These are phyloP conservation scores for Mycena olivaceomarginata DNA, from an alignment of 768 basidiomycete genomes.

Conservation along the genomic window DNA sequence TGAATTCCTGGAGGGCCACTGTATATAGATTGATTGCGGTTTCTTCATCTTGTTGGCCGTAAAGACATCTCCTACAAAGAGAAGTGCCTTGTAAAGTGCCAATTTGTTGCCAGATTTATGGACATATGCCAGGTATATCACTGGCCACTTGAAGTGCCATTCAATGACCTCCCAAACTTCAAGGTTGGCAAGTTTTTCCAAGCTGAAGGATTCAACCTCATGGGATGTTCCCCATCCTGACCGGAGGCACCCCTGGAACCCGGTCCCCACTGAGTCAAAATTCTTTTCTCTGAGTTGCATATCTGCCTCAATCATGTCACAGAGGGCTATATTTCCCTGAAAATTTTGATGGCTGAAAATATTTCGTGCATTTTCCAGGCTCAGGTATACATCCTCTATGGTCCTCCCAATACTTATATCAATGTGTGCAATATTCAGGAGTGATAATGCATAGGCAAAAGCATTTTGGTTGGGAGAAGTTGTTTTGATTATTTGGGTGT, in stretches of 20 bases:
- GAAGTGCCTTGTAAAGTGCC: not conserved
- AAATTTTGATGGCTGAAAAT: too few species aligned
- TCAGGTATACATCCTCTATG: not conserved
- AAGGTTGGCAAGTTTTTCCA: not conserved
- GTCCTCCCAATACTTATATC: not conserved
- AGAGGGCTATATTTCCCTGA: too few species aligned
- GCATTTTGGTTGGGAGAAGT: not conserved
- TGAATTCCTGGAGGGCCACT: too few species aligned
- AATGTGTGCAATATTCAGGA: not conserved
- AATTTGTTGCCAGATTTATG: not conserved
- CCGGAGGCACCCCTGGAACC: too few species aligned
- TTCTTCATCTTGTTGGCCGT: not conserved
- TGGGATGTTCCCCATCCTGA: too few species aligned
- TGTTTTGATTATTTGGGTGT: not conserved
- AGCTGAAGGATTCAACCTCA: not conserved
- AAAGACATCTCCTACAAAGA: slow-evolving; percentile 1
- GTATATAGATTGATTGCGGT: not conserved
- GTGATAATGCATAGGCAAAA: not conserved
- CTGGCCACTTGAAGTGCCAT: not conserved
- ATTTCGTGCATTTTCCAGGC: too few species aligned
- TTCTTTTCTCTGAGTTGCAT: too few species aligned
- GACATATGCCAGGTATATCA: not conserved
- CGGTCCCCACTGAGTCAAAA: too few species aligned
- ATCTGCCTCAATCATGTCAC: too few species aligned
- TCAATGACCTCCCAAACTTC: too few species aligned